Evolutionary conservation across 768 basidiomycete genomes (phyloP), one percentile per base, ranked within the genome.

Genomic region (Boletus tylopilopsis): DNA sequence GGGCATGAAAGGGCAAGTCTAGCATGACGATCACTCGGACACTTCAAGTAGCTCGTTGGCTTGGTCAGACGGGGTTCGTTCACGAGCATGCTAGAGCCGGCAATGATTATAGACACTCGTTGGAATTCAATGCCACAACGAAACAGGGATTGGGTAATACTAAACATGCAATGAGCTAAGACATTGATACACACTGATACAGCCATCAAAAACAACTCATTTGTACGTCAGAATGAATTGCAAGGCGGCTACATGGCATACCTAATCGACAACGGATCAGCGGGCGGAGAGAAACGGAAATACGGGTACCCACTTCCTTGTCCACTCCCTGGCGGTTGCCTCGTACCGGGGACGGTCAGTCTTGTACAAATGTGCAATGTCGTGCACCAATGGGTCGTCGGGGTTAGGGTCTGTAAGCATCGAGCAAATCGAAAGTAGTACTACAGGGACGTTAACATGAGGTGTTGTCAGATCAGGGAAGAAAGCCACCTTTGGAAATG

Each of bases 391-490:
- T 4, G 96, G 96, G 66, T 99, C 96, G 71, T 99, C 96, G 47
- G 95, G 95, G 74, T 98, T 99, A 56, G 96, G 96, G 70, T 99
- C 96, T 42, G 95, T 99, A 64, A 99, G 73, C 92, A 98, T 94
- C 62, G 96, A 99, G 68, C 95, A 98, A 69, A 99, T 97, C 66
- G 94, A 96, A 62, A 98, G 80, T 25, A 99, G 71, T 34, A 99
- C 95, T 97, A n/a, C n/a, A 56, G 9, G 25, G 36, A 38, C 37
- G 6, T 25, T 4, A 40, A 44, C 38, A 34, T 41, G 38, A 24
- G 22, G 48, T 19, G 51, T 49, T 30, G 3, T 13, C 47, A 27
- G 37, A 49, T n/a, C 27, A 38, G 35, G 40, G 0, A 34, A n/a
- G 2, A 30, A 36, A 59, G 80, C 35, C 48, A 94, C 94, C 94